These are phyloP conservation scores for Kodamaea restingae DNA, from an alignment of 805 yeast genomes.

Conservation along the genomic window DNA sequence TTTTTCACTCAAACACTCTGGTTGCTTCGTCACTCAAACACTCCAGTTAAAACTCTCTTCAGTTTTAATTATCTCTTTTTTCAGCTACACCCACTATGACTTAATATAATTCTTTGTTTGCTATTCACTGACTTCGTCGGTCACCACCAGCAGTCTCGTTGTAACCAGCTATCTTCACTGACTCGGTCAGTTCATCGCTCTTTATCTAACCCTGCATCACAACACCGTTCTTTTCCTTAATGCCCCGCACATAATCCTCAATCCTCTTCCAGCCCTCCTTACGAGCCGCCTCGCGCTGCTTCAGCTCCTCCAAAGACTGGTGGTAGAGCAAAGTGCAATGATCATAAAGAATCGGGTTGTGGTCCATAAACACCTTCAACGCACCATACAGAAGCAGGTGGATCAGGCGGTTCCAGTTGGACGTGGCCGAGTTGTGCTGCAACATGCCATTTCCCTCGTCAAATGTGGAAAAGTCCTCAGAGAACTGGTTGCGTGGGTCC, in stretches of 20 bases:
- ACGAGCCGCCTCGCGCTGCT: conserved; percentile 56
- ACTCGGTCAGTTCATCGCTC: not conserved
- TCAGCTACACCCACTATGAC: too few relatives aligned
- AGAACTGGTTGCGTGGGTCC: conserved; percentile 13
- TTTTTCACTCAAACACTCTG: too few relatives aligned
- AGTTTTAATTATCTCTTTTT: too few relatives aligned
- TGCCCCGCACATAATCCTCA: conserved; percentile 51
- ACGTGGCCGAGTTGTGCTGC: conserved; percentile 44
- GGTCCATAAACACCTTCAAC: conserved; percentile 85
- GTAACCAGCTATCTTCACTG: too few relatives aligned
- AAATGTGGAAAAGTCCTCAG: conserved; percentile 30
- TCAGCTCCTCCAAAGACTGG: conserved; percentile 71
- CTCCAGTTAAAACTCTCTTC: too few relatives aligned
- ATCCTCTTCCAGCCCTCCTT: conserved; percentile 68
- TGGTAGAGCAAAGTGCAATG: conserved; percentile 87
- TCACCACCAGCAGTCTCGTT: too few relatives aligned
- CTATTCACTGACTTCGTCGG: too few relatives aligned
- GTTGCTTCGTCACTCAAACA: too few relatives aligned
- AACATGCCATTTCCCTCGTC: conserved; percentile 30
- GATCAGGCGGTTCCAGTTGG: conserved; percentile 92
- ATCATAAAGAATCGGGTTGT: conserved; percentile 86
- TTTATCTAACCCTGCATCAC: conserved; percentile 3
- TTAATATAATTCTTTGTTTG: too few relatives aligned
- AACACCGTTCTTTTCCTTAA: conserved; percentile 16
- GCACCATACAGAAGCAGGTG: conserved; percentile 90